Percentiles rank a stretch among this genome's conserved stretches.
phyloP scores from a whole-genome alignment of 371 early-diverging fungal species.

The Synchytrium microbalum region DNA sequence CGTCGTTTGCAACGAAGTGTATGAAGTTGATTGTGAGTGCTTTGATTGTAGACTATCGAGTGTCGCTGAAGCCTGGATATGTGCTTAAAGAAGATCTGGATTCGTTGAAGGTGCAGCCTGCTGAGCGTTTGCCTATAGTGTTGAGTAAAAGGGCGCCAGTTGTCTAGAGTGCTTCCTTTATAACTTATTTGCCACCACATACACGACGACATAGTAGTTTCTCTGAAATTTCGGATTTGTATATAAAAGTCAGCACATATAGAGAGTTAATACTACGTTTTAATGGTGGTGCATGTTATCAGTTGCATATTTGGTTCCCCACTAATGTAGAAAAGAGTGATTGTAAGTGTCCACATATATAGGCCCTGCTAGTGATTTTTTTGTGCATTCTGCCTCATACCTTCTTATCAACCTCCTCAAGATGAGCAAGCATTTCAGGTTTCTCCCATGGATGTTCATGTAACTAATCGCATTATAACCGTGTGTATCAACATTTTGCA shows the following conservation, averaged over 20 bases:
- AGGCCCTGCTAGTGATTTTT: neutral
- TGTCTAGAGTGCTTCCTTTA: too few relatives aligned
- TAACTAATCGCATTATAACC: conserved; percentile 19
- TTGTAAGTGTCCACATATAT: too few relatives aligned
- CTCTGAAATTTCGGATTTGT: too few relatives aligned
- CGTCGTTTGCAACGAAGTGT: neutral
- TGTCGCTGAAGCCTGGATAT: neutral
- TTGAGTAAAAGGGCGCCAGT: neutral
- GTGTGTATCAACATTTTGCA: neutral
- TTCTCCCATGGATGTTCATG: conserved; percentile 40
- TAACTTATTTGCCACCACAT: too few relatives aligned
- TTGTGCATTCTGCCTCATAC: neutral
- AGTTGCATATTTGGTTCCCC: conserved; percentile 32
- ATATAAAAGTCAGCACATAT: neutral
- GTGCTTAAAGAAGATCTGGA: neutral
- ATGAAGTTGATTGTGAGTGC: neutral
- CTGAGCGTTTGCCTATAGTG: neutral
- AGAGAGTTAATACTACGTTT: neutral
- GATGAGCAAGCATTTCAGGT: conserved; percentile 35
- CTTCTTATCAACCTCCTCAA: conserved; percentile 45
- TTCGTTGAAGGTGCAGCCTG: neutral
- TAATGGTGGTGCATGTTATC: conserved; percentile 42
- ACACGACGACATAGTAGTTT: too few relatives aligned
- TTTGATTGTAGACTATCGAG: neutral
- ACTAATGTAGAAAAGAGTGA: conserved; percentile 8